Conservation (phyloP, 1,139 yeast genomes). For the Geotrichum citri-aurantii region DNA sequence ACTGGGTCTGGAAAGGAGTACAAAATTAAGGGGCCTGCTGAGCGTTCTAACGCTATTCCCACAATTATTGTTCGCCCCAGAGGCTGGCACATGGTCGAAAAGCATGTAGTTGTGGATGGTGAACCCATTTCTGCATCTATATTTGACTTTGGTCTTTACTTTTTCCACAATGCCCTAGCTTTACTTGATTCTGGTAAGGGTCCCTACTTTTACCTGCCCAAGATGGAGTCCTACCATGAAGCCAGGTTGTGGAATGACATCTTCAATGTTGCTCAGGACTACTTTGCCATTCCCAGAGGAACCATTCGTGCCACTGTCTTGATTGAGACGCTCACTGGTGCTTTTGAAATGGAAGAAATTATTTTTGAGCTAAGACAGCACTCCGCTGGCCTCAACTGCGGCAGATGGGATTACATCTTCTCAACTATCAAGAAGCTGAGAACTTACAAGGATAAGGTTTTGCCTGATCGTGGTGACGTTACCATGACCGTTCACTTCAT, state of each 20-base stretch:
- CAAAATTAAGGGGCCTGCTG: conserved; percentile 39
- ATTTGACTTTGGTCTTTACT: conserved; percentile 70
- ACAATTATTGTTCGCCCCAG: conserved; percentile 76
- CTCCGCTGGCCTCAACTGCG: conserved; percentile 70
- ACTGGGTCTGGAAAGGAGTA: conserved; percentile 50
- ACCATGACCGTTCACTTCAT: conserved; percentile 71
- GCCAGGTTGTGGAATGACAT: conserved; percentile 73
- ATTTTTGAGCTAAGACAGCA: conserved; percentile 67
- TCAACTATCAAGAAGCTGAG: conserved; percentile 62
- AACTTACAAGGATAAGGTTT: conserved; percentile 52
- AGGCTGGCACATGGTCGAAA: conserved; percentile 77
- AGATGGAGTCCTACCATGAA: conserved; percentile 72
- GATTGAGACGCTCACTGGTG: conserved; percentile 69
- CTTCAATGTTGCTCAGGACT: conserved; percentile 61
- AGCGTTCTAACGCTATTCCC: conserved; percentile 42
- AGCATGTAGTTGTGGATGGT: conserved; percentile 65
- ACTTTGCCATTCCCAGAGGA: conserved; percentile 55
- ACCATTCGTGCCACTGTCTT: conserved; percentile 68
- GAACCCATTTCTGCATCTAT: conserved; percentile 67
- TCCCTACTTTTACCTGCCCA: conserved; percentile 70
- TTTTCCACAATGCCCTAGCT: conserved; percentile 63
- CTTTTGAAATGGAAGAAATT: conserved; percentile 74
- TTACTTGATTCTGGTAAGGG: conserved; percentile 55
- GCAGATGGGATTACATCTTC: conserved; percentile 76
- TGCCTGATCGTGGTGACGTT: conserved; percentile 68